phyloP scores from a whole-genome alignment of 129 eudicot species.

The Ambrosia trifida region DNA sequence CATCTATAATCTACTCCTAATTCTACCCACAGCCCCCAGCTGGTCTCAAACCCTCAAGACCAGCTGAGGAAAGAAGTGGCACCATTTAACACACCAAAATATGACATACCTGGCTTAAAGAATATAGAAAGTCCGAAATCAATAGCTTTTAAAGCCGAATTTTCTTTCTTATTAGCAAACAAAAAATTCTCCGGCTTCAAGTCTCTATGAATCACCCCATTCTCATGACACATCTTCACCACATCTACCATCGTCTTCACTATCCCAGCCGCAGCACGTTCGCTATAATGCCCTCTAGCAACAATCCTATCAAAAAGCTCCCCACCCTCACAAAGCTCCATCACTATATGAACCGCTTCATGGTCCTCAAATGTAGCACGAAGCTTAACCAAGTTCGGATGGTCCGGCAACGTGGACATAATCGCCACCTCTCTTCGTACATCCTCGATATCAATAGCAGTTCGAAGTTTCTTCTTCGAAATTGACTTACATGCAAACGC shows the following conservation, averaged over 20 bases:
- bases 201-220: constrained; percentile 92
- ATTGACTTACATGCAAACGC: constrained; percentile 85
- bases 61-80: too few relatives aligned
- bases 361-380: constrained; percentile 81
- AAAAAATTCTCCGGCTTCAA: constrained; percentile 96
- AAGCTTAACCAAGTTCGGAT: constrained; percentile 75
- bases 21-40: too few relatives aligned
- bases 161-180: constrained; percentile 91
- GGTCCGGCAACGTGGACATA: constrained; percentile 88
- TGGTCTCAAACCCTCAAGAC: too few relatives aligned
- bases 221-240: constrained; percentile 85
- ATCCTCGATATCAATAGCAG: constrained; percentile 82
- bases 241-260: constrained; percentile 90
- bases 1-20: too few relatives aligned
- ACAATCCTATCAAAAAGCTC: constrained; percentile 92
- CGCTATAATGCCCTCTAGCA: constrained; percentile 92
- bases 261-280: constrained; percentile 84
- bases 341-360: constrained; percentile 90
- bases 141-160: constrained; percentile 78
- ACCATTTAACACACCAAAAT: background rate
- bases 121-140: constrained; percentile 98
- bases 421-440: constrained; percentile 92
- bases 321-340: constrained; percentile 98
- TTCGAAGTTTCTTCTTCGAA: constrained; percentile 74
- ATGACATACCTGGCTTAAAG: constrained; percentile 73